These are phyloP conservation scores for Grosmannia serpens DNA, from an alignment of 2,329 filamentous ascomycete genomes.

Conservation along the genomic window DNA sequence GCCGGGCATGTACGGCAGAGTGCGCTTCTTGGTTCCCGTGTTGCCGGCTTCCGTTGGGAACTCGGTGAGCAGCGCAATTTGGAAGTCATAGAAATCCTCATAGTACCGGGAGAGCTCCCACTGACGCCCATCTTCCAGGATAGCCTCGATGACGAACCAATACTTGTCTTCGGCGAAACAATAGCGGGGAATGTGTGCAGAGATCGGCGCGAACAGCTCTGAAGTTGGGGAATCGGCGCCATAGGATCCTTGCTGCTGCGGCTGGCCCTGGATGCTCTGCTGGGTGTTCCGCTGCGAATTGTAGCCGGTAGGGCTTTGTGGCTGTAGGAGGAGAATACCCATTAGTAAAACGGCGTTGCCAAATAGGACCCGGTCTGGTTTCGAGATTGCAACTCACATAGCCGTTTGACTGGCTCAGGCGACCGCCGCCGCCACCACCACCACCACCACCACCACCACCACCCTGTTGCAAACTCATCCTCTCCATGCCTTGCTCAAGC, in stretches of 20 bases:
- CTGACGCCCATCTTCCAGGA: constrained; percentile 77
- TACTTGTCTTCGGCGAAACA: constrained; percentile 97
- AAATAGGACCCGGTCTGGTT: no score
- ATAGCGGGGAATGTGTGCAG: constrained; percentile 80
- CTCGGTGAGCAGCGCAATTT: constrained; percentile 84
- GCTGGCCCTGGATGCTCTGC: constrained; percentile 19
- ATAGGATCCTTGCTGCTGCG: constrained; percentile 12
- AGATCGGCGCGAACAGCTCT: constrained; percentile 62
- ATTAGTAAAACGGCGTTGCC: not conserved
- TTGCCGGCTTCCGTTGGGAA: constrained; percentile 92
- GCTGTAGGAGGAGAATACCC: constrained; percentile 6
- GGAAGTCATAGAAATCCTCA: constrained; percentile 97
- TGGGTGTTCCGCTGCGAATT: constrained; percentile 17
- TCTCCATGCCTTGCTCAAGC: constrained; percentile 61
- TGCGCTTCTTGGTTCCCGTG: constrained; percentile 64
- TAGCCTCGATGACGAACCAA: constrained; percentile 93
- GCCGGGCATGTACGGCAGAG: constrained; percentile 92
- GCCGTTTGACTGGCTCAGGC: constrained; percentile 33
- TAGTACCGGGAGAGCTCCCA: constrained; percentile 95
- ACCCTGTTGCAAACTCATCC: constrained; percentile 62
- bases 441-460: constrained; percentile 21
- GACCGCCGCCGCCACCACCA: no score
- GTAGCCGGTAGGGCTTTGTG: constrained; percentile 24
- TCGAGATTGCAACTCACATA: constrained; percentile 28
- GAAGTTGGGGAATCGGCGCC: constrained; percentile 32